Percentiles rank a stretch among this genome's conserved stretches.
Conservation (phyloP, 2,329 filamentous ascomycete species). For the Xylariomycetidae sp. region DNA sequence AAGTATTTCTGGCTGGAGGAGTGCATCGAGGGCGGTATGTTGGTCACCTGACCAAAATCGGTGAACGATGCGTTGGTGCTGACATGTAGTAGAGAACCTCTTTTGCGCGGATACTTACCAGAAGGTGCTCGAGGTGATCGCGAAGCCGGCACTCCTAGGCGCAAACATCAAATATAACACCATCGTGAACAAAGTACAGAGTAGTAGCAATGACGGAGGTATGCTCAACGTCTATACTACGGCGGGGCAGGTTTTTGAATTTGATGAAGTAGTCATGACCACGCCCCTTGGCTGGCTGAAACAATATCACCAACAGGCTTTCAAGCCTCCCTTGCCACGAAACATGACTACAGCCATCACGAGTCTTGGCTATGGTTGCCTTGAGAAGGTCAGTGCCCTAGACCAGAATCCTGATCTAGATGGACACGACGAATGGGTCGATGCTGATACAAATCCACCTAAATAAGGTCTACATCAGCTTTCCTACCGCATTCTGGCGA, state of each 20-base stretch:
- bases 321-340: constrained; percentile 55
- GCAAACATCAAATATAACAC: constrained; percentile 51
- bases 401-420: not conserved
- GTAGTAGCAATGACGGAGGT: constrained; percentile 22
- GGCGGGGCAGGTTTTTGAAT: constrained; percentile 41
- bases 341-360: constrained; percentile 56
- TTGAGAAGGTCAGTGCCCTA: constrained; percentile 56
- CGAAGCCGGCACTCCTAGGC: constrained; percentile 49
- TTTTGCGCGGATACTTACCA: constrained; percentile 57
- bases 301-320: constrained; percentile 49
- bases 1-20: constrained; percentile 78
- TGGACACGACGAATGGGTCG: constrained; percentile 11
- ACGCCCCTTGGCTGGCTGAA: constrained; percentile 66
- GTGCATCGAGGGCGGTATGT: constrained; percentile 64
- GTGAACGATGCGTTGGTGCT: too few relatives aligned
- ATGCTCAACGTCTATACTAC: constrained; percentile 41
- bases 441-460: not conserved
- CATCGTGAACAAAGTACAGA: constrained; percentile 40
- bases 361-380: constrained; percentile 63
- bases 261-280: constrained; percentile 67
- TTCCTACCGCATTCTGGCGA: constrained; percentile 72
- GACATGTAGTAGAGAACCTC: constrained; percentile 44
- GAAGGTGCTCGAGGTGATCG: constrained; percentile 53
- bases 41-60: constrained; percentile 22
- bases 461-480: constrained; percentile 57